Percentiles rank a stretch among this genome's conserved stretches.
Evolutionary conservation across 208 protist species (phyloP).

Genomic region (Naegleria lovaniensis): DNA sequence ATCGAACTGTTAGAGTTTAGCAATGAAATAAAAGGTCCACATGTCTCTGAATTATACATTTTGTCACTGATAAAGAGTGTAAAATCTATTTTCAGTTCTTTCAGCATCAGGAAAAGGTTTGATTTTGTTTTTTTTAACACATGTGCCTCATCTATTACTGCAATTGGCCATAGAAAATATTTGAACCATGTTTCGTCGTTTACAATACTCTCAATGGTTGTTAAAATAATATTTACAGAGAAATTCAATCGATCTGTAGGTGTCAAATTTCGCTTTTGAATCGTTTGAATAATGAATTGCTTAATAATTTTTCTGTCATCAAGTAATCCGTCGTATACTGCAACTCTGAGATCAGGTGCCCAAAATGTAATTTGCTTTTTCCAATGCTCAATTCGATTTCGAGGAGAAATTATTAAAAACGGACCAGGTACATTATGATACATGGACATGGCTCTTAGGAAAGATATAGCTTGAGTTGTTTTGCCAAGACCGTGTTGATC

Average conservation of each 20-base stretch:
- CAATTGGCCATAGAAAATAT: slow-evolving; percentile 79
- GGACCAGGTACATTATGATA: slow-evolving; percentile 76
- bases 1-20: slow-evolving; percentile 61
- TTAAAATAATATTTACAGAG: slow-evolving; percentile 74
- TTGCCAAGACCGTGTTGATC: slow-evolving; percentile 58
- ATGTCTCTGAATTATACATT: slow-evolving; percentile 88
- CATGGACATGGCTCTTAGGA: slow-evolving; percentile 82
- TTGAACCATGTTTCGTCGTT: slow-evolving; percentile 76
- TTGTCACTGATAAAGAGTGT: slow-evolving; percentile 76
- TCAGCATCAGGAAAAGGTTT: background rate
- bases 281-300: slow-evolving; percentile 29
- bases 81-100: slow-evolving; percentile 36
- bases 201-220: slow-evolving; percentile 91
- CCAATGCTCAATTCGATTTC: slow-evolving; percentile 94
- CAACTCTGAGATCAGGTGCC: slow-evolving; percentile 76
- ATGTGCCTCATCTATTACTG: slow-evolving; percentile 98
- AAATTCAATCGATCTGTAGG: background rate
- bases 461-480: slow-evolving; percentile 87
- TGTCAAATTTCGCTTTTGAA: slow-evolving; percentile 47
- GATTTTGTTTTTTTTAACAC: background rate
- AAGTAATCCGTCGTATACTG: slow-evolving; percentile 85
- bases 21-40: slow-evolving; percentile 85
- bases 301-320: slow-evolving; percentile 70
- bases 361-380: slow-evolving; percentile 90
- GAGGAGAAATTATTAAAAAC: slow-evolving; percentile 90